Base-by-base conservation (phyloP, 176 grass and related monocot genomes). In the Carex kokanica region DNA sequence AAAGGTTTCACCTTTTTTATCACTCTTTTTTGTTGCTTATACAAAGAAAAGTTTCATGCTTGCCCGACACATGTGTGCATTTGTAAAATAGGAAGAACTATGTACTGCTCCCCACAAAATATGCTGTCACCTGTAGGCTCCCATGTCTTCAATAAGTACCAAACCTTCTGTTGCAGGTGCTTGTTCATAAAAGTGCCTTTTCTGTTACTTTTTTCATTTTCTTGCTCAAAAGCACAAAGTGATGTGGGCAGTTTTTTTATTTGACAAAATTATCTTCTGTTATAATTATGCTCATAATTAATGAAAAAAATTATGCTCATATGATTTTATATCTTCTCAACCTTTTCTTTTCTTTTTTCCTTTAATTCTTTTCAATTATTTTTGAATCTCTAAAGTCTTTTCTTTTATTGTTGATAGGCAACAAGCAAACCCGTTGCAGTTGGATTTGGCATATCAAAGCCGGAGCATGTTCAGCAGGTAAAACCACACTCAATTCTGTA, bases 401-500 rank as follows among this genome's bases (percentile, higher is more conserved):
- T 81, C 21, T 82, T 82, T 69, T 61, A 47, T 40, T 83, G 73
- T 78, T 85, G 27, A 54, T 84, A 98, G 95, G 88, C 70, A 61
- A 98, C 95, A 79, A 83, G 85, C 52, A 98, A 98, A 90, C 89
- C 95, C 21, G 95, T 98, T 77, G 86, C 92, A 10, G 95, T 98
- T 84, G 95, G 95, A 13, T 98, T 98, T 86, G 95, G 95, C 60
- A 92, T 98, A 82, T 98, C 95, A 0, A 93, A 86, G 61, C 86
- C 95, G 40, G 95, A 95, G 79, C 95, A 98, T 43, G 92, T 93
- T 64, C 86, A 95, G 82, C 95, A 98, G 93, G 95, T 98, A 74
- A 61, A 60, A 60, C 12, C 21, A 81, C 58, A 64, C 25, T 23
- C 10, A 65, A 65, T 65, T 65, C 63, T 65, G 32, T 65, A 15